These are phyloP conservation scores for Nicotiana tomentosiformis DNA, from an alignment of 257 asterid species.

Conservation along the genomic window DNA sequence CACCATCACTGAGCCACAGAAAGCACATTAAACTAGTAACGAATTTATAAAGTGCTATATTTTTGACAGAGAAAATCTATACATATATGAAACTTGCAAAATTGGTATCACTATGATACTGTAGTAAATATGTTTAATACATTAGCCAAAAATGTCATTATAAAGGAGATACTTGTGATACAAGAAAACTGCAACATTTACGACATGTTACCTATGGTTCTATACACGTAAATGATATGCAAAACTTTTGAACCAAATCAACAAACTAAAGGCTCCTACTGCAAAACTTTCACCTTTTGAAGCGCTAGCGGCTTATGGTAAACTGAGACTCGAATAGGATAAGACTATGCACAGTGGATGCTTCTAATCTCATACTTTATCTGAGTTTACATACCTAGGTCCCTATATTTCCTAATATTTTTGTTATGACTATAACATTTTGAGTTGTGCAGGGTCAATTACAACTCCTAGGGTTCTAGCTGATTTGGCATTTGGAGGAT, in stretches of 20 bases:
- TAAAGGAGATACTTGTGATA: not conserved
- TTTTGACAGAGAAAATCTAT: not conserved
- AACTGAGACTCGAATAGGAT: not conserved
- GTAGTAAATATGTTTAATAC: not conserved
- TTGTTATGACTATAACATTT: not conserved
- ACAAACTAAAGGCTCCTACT: not conserved
- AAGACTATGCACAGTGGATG: not conserved
- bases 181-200: not conserved
- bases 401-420: not conserved
- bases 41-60: not conserved
- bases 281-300: not conserved
- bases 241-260: not conserved
- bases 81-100: not conserved
- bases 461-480: slow-evolving; percentile 44
- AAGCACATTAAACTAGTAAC: not conserved
- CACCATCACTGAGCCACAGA: not conserved
- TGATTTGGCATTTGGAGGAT: slow-evolving; percentile 25
- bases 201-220: not conserved
- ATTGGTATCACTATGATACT: not conserved
- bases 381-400: not conserved
- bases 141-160: not conserved
- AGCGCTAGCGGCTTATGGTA: not conserved
- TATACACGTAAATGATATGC: not conserved
- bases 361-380: not conserved
- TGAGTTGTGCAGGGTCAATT: slow-evolving; percentile 60